Evolutionary conservation across 495 filamentous ascomycete species (phyloP).

Genomic region (Podospora comata): DNA sequence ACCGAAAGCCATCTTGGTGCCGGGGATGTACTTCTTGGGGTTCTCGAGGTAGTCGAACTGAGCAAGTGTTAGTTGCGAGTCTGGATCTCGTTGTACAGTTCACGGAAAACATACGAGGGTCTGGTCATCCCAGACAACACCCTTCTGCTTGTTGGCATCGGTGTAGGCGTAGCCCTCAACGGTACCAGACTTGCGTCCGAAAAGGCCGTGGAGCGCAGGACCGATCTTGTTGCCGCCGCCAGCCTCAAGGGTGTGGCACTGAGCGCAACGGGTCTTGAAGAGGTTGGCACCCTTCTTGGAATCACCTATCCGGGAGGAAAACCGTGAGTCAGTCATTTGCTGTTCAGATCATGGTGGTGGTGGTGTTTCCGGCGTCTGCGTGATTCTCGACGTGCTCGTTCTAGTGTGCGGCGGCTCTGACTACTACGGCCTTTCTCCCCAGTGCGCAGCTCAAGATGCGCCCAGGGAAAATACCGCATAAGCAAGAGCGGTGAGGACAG

Average conservation of each 20-base stretch:
- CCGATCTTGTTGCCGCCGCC: constrained; percentile 95
- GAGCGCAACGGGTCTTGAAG: constrained; percentile 98
- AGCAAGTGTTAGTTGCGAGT: background rate
- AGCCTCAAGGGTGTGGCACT: constrained; percentile 92
- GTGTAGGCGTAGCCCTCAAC: constrained; percentile 95
- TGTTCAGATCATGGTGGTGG: background rate
- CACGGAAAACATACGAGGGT: constrained; percentile 64
- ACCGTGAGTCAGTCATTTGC: background rate
- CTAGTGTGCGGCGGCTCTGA: constrained; percentile 5
- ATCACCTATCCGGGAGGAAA: constrained; percentile 61
- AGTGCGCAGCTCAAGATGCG: constrained; percentile 14
- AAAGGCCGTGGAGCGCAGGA: constrained; percentile 94
- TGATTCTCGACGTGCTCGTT: constrained; percentile 3
- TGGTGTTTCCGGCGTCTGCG: background rate
- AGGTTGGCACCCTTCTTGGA: constrained; percentile 96
- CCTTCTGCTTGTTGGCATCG: constrained; percentile 98
- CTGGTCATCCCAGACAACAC: constrained; percentile 79
- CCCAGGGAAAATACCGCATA: constrained; percentile 41
- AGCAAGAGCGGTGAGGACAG: background rate
- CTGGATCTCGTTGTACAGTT: background rate
- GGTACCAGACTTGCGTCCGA: constrained; percentile 89
- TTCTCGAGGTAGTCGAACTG: constrained; percentile 56
- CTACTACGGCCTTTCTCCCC: background rate
- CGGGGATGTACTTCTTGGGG: constrained; percentile 76
- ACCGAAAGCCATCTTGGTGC: constrained; percentile 99